phyloP scores from a whole-genome alignment of 1,284 basidiomycete genomes.

The Ceratobasidium sp. region DNA sequence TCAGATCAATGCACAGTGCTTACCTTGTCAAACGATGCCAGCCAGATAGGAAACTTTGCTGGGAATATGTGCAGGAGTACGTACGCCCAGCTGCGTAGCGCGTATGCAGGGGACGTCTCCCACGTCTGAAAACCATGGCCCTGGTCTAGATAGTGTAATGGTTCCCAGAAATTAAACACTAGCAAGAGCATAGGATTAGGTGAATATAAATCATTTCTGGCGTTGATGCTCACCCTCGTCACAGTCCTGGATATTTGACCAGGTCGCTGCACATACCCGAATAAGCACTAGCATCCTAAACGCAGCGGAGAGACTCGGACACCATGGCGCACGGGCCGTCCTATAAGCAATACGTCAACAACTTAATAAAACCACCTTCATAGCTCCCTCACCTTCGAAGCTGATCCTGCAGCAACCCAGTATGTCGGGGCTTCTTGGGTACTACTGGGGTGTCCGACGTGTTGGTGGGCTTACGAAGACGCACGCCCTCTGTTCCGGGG shows the following conservation, averaged over 20 bases:
- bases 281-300: conserved; percentile 83
- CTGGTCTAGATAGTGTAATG: conserved; percentile 85
- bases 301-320: conserved; percentile 81
- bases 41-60: conserved; percentile 30
- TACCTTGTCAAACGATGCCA: conserved; percentile 53
- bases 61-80: conserved; percentile 69
- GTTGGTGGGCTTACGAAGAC: conserved; percentile 33
- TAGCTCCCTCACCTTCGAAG: conserved; percentile 61
- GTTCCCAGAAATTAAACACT: conserved; percentile 99
- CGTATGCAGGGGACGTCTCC: conserved; percentile 91
- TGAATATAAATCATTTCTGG: conserved; percentile 5
- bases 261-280: conserved; percentile 90
- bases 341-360: conserved; percentile 49
- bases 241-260: conserved; percentile 93
- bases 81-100: conserved; percentile 95
- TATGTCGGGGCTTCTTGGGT: conserved; percentile 30
- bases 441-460: conserved; percentile 14
- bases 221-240: conserved; percentile 78
- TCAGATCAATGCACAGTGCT: conserved; percentile 47
- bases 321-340: conserved; percentile 76
- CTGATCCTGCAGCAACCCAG: conserved; percentile 69
- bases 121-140: conserved; percentile 96
- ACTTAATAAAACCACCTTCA: neutral
- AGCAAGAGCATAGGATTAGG: conserved; percentile 12
- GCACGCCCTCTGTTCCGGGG: conserved; percentile 36